A percentile compares a stretch with the other conserved stretches of the same genome.
phyloP scores from a whole-genome alignment of 805 yeast species.

The Candida ovalis region DNA sequence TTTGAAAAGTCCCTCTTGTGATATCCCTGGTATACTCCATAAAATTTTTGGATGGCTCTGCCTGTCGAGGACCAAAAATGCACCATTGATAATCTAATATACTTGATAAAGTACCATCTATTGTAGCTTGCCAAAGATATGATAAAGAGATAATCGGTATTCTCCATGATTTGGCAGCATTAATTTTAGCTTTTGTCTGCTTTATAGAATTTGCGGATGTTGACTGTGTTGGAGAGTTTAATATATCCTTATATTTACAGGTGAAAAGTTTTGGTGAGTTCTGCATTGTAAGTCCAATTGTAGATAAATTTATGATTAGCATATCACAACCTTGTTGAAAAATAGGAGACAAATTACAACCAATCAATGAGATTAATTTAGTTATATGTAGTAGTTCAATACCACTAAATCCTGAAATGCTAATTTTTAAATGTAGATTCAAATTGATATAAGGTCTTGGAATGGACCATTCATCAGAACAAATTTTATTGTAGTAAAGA shows the following conservation, averaged over 20 bases:
- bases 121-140: conserved; percentile 50
- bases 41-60: conserved; percentile 20
- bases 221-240: conserved; percentile 10
- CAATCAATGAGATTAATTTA: conserved; percentile 53
- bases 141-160: conserved; percentile 57
- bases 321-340: conserved; percentile 51
- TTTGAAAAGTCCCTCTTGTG: conserved; percentile 20
- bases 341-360: conserved; percentile 46
- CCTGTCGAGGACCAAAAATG: conserved; percentile 38
- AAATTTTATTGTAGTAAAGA: conserved; percentile 15
- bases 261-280: conserved; percentile 42
- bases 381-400: conserved; percentile 33
- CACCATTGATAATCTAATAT: conserved; percentile 51
- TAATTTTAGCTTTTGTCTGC: conserved; percentile 50
- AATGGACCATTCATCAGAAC: conserved; percentile 26
- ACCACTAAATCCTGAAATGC: conserved; percentile 29
- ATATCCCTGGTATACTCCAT: conserved; percentile 19
- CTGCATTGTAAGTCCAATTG: conserved; percentile 38
- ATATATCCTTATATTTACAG: conserved; percentile 32
- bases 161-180: conserved; percentile 54
- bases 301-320: conserved; percentile 48
- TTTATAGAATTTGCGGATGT: conserved; percentile 17
- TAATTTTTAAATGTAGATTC: conserved; percentile 31
- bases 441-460: conserved; percentile 25
- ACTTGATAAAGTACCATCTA: conserved; percentile 36